Conservation (phyloP, 1,139 yeast genomes). For the Suhomyces choctaworum region DNA sequence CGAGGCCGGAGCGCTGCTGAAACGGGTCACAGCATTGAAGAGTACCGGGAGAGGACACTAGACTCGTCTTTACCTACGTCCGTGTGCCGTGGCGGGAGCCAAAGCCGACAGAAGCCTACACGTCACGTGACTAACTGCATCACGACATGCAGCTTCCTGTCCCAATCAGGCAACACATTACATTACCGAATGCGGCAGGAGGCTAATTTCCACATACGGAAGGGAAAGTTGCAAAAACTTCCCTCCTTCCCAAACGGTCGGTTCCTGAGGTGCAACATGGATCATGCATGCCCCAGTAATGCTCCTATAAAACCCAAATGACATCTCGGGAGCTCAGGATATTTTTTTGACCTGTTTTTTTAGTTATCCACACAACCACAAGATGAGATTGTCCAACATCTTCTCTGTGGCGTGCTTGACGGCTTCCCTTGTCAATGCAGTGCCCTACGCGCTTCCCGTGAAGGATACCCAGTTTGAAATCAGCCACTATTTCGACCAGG, state of each 20-base stretch:
- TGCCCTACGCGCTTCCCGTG: slow-evolving; percentile 24
- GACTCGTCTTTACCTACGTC: too few species aligned
- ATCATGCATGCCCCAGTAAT: not conserved
- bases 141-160: not conserved
- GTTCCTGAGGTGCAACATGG: too few species aligned
- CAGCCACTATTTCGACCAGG: slow-evolving; percentile 13
- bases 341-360: not conserved
- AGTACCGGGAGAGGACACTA: too few species aligned
- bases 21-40: too few species aligned
- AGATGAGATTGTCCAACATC: slow-evolving; percentile 14
- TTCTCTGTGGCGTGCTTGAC: slow-evolving; percentile 11
- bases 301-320: slow-evolving; percentile 4
- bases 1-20: too few species aligned
- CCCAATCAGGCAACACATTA: slow-evolving; percentile 3
- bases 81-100: too few species aligned
- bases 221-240: slow-evolving; percentile 5
- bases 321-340: not conserved
- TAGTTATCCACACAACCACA: too few species aligned
- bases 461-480: slow-evolving; percentile 21
- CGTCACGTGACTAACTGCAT: not conserved
- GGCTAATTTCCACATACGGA: slow-evolving; percentile 1
- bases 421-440: slow-evolving; percentile 14
- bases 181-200: slow-evolving; percentile 2
- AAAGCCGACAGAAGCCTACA: too few species aligned
- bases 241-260: slow-evolving; percentile 3